phyloP scores from a whole-genome alignment of 2,329 filamentous ascomycete genomes.

The Cephalotrichum gorgonifer region DNA sequence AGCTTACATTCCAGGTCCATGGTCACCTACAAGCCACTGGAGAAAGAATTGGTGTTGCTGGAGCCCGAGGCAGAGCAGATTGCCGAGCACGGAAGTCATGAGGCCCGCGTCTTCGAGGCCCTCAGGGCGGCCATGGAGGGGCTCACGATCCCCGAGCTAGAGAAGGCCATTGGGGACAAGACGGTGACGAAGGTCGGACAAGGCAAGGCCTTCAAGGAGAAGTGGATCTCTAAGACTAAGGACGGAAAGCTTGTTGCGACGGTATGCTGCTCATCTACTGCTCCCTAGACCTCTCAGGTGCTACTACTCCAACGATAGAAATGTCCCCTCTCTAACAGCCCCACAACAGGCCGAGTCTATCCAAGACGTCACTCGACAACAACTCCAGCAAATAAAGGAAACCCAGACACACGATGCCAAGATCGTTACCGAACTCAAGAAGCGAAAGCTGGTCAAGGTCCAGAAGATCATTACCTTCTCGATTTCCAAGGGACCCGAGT shows the following conservation, averaged over 20 bases:
- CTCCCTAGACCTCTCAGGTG: neutral
- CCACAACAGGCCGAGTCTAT: conserved; percentile 56
- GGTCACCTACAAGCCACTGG: conserved; percentile 75
- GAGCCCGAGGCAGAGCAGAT: conserved; percentile 68
- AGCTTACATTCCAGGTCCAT: conserved; percentile 75
- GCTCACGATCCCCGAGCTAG: conserved; percentile 66
- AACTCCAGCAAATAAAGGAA: conserved; percentile 63
- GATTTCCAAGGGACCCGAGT: conserved; percentile 77
- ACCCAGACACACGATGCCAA: conserved; percentile 66
- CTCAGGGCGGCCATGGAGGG: conserved; percentile 65
- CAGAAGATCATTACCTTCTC: conserved; percentile 81
- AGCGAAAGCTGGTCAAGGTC: conserved; percentile 78
- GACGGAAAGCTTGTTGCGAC: conserved; percentile 43
- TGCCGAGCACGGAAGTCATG: conserved; percentile 66
- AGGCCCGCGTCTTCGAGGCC: conserved; percentile 72
- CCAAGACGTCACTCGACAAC: conserved; percentile 66
- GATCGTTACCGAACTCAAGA: conserved; percentile 70
- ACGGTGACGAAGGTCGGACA: conserved; percentile 74
- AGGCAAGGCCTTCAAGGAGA: conserved; percentile 83
- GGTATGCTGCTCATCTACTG: conserved; percentile 23
- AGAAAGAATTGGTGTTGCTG: conserved; percentile 65
- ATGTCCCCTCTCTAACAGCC: neutral
- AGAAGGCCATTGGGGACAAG: conserved; percentile 61
- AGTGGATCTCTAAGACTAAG: conserved; percentile 57
- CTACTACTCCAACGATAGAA: too few species aligned